Base-by-base conservation (phyloP, 176 grass and related monocot species). In the Bromus sterilis region DNA sequence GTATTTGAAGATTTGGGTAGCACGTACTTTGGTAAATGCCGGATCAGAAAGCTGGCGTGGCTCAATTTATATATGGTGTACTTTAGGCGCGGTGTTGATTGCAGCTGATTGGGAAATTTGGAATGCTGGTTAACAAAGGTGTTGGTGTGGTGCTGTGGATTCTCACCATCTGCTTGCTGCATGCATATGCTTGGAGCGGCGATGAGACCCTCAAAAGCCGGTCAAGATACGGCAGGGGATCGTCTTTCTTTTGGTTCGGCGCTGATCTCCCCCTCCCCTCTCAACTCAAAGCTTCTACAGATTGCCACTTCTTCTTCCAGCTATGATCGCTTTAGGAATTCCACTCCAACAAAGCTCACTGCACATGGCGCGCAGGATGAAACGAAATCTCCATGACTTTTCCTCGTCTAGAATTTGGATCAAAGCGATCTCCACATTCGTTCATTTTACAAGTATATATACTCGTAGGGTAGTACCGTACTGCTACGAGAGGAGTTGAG, bases 191-290 rank as follows among this genome's bases (percentile, higher is more conserved):
- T 24, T 56, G 11, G 25, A 29, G 12, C 20, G 4, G 18, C 11
- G 34, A 32, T 9, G 67, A 14, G 31, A 28, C 65, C 30, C 56
- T 73, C 2, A 61, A 84, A 80, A 61, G 81, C 20, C 29, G 49
- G 76, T 75, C 77, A 85, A 89, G 82, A 80, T 81, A 89, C 87
- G 87, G 77, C 2, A 78, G 66, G 15, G 11, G 70, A 76, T 71
- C 62, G 75, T 85, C 77, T 80, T n/a, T 49, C 51, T 85, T 85
- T 89, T 84, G 30, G 48, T 56, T 53, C 24, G 29, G 58, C 33
- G 59, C 30, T 37, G 30, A 46, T 81, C 78, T 61, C 70, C 63
- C 66, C 49, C 34, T 26, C 7, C 29, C 24, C 33, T n/a, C n/a
- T n/a, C n/a, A n/a, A n/a, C 56, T 11, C 20, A 44, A 32, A 34